Percentiles rank a stretch among this genome's conserved stretches.
Evolutionary conservation across 2,329 filamentous ascomycete species (phyloP).

Genomic region (Ophiosphaerella korrae): DNA sequence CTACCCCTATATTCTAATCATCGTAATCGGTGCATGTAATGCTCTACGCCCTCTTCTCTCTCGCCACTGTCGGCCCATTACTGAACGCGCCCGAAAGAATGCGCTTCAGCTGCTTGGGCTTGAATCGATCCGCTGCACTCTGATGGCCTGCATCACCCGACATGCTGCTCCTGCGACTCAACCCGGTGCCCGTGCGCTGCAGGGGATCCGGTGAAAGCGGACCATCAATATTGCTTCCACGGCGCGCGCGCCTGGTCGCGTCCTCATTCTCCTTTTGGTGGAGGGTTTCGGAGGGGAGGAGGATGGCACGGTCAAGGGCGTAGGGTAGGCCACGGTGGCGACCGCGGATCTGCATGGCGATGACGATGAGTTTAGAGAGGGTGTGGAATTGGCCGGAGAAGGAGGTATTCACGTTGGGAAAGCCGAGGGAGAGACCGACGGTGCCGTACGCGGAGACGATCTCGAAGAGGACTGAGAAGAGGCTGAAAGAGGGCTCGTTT

Average conservation of each 20-base stretch:
- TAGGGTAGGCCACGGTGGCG: slow-evolving; percentile 69
- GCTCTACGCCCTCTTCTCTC: slow-evolving; percentile 14
- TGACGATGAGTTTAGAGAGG: slow-evolving; percentile 68
- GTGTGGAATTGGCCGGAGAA: slow-evolving; percentile 82
- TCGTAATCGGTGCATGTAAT: too few relatives aligned
- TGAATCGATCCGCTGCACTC: slow-evolving; percentile 14
- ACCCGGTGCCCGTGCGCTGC: not conserved
- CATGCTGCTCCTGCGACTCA: slow-evolving; percentile 23
- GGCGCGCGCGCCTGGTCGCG: slow-evolving; percentile 49
- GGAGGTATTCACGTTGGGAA: slow-evolving; percentile 73
- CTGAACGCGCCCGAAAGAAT: slow-evolving; percentile 30
- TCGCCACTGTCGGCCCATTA: slow-evolving; percentile 21
- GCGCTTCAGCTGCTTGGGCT: slow-evolving; percentile 22
- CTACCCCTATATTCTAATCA: not conserved
- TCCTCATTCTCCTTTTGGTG: slow-evolving; percentile 64
- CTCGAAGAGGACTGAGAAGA: slow-evolving; percentile 53
- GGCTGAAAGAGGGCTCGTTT: slow-evolving; percentile 59
- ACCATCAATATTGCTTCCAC: slow-evolving; percentile 31
- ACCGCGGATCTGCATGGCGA: slow-evolving; percentile 70
- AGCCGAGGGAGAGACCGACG: slow-evolving; percentile 88
- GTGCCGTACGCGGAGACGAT: slow-evolving; percentile 68
- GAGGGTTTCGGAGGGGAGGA: slow-evolving; percentile 69
- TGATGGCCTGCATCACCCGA: slow-evolving; percentile 9
- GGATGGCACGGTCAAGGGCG: slow-evolving; percentile 70
- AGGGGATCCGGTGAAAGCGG: not conserved